phyloP scores from a whole-genome alignment of 306 rosid species.

The Medicago lupulina region DNA sequence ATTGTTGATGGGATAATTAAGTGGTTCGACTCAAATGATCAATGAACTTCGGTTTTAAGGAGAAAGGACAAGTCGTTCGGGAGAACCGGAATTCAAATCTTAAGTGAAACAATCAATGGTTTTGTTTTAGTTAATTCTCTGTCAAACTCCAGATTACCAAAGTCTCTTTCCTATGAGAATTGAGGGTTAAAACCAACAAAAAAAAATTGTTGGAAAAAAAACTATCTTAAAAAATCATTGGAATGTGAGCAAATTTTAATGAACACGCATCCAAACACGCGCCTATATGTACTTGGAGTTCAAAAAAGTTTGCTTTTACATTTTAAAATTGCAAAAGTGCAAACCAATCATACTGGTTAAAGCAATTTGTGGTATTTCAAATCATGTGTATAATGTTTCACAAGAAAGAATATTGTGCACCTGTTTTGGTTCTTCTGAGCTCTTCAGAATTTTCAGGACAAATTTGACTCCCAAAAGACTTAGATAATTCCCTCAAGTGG shows the following conservation, averaged over 20 bases:
- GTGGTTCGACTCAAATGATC: too few relatives aligned
- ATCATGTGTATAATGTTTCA: not conserved
- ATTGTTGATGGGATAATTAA: not conserved
- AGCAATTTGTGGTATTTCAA: not conserved
- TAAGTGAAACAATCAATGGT: too few relatives aligned
- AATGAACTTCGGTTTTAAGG: too few relatives aligned
- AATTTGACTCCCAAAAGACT: slow-evolving; percentile 49
- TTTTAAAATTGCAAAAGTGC: not conserved
- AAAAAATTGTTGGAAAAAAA: not conserved
- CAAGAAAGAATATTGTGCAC: slow-evolving; percentile 47
- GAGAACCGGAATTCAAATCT: not conserved
- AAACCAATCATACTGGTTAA: not conserved
- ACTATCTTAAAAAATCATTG: not conserved
- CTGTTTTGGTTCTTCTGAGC: slow-evolving; percentile 60
- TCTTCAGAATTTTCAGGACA: slow-evolving; percentile 52
- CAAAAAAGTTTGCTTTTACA: not conserved
- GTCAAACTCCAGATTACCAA: too few relatives aligned
- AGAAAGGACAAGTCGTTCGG: too few relatives aligned
- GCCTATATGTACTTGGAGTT: not conserved
- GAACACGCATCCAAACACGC: not conserved
- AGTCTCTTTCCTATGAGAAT: too few relatives aligned
- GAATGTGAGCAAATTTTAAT: not conserved
- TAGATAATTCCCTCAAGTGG: slow-evolving; percentile 56
- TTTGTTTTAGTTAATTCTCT: too few relatives aligned
- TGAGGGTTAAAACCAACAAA: too few relatives aligned